Evolutionary conservation across 805 yeast species (phyloP), one percentile per base, ranked within the genome.

Genomic region (Ogataea siamensis): DNA sequence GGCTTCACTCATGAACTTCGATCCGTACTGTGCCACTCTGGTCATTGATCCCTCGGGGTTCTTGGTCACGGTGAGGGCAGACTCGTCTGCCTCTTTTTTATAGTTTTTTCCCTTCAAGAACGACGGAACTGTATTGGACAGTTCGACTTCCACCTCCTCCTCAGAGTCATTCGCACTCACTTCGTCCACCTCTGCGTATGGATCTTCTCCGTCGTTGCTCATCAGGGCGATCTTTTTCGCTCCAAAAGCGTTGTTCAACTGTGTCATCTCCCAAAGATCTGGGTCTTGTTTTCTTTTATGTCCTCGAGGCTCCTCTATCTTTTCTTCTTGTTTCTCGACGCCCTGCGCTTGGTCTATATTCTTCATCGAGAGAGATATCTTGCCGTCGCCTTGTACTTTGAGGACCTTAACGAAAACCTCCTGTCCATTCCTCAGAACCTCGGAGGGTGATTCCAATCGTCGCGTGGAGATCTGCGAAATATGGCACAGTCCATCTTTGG

Each of bases 241-340:
- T 7, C 59, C 64, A 45, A 43, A 62, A 2, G 64, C 66, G 18
- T 57, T 53, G 28, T 50, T 84, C 30, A 89, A 63, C 55, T 89
- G 96, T 22, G 84, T 69, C 35, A 86, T 71, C 55, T 91, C 97
- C 95, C 96, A 89, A 39, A 87, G 63, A 60, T 89, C 98, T 0
- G 94, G 94, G 0, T 94, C 83, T 0, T 94, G 82, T 23, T 82
- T 58, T 36, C 85, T 69, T 43, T 70, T 63, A 44, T 60, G 66
- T 14, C 47, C 40, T 27, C 46, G 32, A 19, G 32, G 36, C 27
- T 26, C 39, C 20, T 28, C 47, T 5, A 28, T 13, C 11, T 32
- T 45, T 27, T 16, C 28, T 31, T 32, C 38, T 17, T 24, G 43
- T 7, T 31, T 17, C 13, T 37, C 49, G 26, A 13, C 31, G 12